Base-by-base conservation (phyloP, 306 rosid genomes). In the Clitoria ternatea region DNA sequence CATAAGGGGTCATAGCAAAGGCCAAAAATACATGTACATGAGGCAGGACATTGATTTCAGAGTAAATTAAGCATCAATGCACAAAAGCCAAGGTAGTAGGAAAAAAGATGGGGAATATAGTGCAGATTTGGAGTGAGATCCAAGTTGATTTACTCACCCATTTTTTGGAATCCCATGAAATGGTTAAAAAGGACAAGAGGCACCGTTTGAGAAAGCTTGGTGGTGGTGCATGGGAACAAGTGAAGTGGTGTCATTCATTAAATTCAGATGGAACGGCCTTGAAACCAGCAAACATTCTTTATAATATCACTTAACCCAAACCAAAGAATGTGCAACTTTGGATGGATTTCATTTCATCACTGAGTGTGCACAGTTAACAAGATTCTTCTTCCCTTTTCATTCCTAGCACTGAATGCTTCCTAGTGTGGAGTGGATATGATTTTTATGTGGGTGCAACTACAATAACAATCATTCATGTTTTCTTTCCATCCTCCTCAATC, bases 281-380 rank as follows among this genome's bases (percentile, higher is more conserved):
- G 82, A 53, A 61, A 42, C 66, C 69, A 72, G 84, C 69, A 83
- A 68, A 70, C 86, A 87, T 83, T 78, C 83, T 65, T 74, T 66
- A 67, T 75, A 77, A 75, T 69, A 60, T 64, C 47, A 78, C 72
- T 67, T 36, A 40, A 30, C 35, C n/a, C 9, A 7, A 50, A 23
- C 45, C 47, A 65, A 79, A 63, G 73, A 70, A 84, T 45, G 75
- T 30, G 70, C 64, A 62, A 66, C 66, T 56, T 49, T 66, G 32
- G 70, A 36, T 59, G 18, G 44, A 69, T 68, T 45, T 82, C 63
- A 69, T 68, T 45, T 82, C 63, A 69, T 74, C 63, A 49, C 6
- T 22, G 36, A 40, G 48, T 37, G 71, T 50, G 73, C 70, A 70
- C 73, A 65, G 35, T 65, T 78, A 37, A 35, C 68, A 23, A 69